These are phyloP conservation scores for Rhododendron ferrugineum DNA, from an alignment of 148 eudicot species.

Conservation along the genomic window DNA sequence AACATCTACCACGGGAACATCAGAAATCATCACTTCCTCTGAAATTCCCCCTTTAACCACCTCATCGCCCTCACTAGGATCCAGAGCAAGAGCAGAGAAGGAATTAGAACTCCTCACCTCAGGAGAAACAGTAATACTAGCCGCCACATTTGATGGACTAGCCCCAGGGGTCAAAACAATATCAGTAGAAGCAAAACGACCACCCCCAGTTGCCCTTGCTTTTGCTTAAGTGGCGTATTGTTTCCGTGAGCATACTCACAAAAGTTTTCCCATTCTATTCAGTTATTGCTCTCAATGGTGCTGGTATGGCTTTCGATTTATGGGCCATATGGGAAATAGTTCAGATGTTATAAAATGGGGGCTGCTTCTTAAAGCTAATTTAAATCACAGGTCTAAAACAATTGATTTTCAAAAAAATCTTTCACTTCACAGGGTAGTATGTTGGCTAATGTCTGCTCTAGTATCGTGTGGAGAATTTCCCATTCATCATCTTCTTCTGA, in stretches of 20 bases:
- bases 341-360: not conserved
- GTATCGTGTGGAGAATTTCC: not conserved
- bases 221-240: conserved; percentile 2
- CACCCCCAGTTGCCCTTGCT: not conserved
- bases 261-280: not conserved
- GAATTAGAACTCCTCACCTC: too few relatives aligned
- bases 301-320: not conserved
- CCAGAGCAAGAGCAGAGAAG: too few relatives aligned
- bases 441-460: not conserved
- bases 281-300: not conserved
- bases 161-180: too few relatives aligned
- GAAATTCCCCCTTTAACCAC: too few relatives aligned
- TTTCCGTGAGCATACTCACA: not conserved
- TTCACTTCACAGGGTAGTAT: not conserved
- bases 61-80: too few relatives aligned
- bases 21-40: too few relatives aligned
- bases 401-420: not conserved
- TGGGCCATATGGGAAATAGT: not conserved
- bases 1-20: too few relatives aligned
- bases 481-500: not conserved
- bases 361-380: not conserved
- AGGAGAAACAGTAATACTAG: too few relatives aligned
- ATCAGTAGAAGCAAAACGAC: too few relatives aligned
- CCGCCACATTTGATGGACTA: too few relatives aligned
- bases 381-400: not conserved